Base-by-base conservation (phyloP, 78 protist species). In the Goniomonas avonlea region DNA sequence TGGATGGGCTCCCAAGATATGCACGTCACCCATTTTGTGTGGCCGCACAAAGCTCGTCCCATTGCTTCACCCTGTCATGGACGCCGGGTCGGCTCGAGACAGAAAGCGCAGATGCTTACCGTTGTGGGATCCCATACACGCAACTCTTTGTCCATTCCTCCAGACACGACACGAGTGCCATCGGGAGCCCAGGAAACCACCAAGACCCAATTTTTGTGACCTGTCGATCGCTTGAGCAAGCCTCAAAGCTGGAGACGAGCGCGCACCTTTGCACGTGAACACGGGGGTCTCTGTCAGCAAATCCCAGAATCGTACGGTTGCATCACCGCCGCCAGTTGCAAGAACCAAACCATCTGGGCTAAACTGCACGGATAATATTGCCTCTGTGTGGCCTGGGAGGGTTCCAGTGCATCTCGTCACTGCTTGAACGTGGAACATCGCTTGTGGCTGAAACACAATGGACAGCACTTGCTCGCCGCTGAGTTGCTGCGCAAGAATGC, bases 281-380 rank as follows among this genome's bases (percentile, higher is more conserved):
- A n/a, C 8, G 17, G 97, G 96, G 31, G 93, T 91, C 41, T 60
- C 58, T 11, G 97, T 94, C 27, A 23, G 8, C 25, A 93, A 2
- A 32, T 95, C 98, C 99, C 99, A 96, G 27, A 96, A 18, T 21
- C 99, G 82, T 18, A 96, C 82, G 2, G 97, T 92, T 3, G 25
- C 8, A 63, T 91, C 98, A 23, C 98, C 96, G 20, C 89, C 63
- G 43, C 90, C 94, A n/a, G 32, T 3, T 20, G 34, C 3, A 23
- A 60, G 60, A 31, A 43, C 0, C 7, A 2, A 47, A 31, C 11
- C 5, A 18, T 4, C 9, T 11, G 9, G 25, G 15, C 77, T 73
- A 29, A 21, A 38, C 27, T 43, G 41, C 2, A 1, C 58, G 53
- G 13, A 1, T 29, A 20, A 20, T 35, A 23, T 11, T 8, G 38